Conservation (phyloP, 2,329 filamentous ascomycete species). For the Cladosporium sp. region DNA sequence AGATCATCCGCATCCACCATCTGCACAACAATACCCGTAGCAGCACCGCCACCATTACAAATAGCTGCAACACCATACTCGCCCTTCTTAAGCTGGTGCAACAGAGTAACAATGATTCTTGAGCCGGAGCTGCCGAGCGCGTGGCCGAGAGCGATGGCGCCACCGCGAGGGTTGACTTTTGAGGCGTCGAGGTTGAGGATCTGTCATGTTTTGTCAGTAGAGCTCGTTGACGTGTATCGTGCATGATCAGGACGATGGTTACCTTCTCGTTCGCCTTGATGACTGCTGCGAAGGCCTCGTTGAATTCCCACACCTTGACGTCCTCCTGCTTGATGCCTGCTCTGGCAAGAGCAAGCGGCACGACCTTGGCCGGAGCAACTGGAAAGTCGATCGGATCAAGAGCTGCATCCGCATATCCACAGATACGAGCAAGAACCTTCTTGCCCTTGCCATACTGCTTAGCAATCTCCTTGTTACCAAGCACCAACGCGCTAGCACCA, state of each 20-base stretch:
- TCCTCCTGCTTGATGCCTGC: slow-evolving; percentile 90
- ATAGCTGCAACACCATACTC: slow-evolving; percentile 96
- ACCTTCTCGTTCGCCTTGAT: slow-evolving; percentile 93
- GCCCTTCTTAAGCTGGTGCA: slow-evolving; percentile 87
- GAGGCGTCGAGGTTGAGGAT: slow-evolving; percentile 78
- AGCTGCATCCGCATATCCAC: slow-evolving; percentile 84
- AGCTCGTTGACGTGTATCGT: slow-evolving; percentile 15
- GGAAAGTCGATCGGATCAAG: slow-evolving; percentile 93
- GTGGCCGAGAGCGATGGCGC: slow-evolving; percentile 89
- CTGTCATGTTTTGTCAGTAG: slow-evolving; percentile 43
- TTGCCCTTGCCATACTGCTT: slow-evolving; percentile 75
- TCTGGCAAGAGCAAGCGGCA: slow-evolving; percentile 82
- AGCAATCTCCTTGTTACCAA: slow-evolving; percentile 78
- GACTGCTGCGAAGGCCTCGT: slow-evolving; percentile 94
- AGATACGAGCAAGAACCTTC: slow-evolving; percentile 82
- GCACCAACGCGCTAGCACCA: slow-evolving; percentile 83
- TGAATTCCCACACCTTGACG: slow-evolving; percentile 96
- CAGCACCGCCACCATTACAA: slow-evolving; percentile 93
- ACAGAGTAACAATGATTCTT: slow-evolving; percentile 81
- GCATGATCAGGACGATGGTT: slow-evolving; percentile 13
- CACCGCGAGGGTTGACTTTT: slow-evolving; percentile 83
- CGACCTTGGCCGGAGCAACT: slow-evolving; percentile 85
- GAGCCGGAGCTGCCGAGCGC: slow-evolving; percentile 92
- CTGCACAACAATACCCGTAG: slow-evolving; percentile 89
- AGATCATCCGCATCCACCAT: slow-evolving; percentile 57